Base-by-base conservation (phyloP, 2,329 filamentous ascomycete species). In the Nannizziopsis barbatae region DNA sequence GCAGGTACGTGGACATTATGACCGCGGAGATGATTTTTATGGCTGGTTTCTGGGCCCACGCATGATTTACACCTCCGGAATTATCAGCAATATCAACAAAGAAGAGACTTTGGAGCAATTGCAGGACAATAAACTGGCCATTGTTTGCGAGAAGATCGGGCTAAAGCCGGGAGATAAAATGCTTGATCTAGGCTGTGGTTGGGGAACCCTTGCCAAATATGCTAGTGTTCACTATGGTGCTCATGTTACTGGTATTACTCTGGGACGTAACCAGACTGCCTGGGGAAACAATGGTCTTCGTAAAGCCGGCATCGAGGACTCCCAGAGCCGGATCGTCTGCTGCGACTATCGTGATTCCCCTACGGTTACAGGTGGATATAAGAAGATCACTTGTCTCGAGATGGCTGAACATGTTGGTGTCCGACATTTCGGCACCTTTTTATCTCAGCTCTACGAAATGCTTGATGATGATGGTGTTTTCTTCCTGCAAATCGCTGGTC, bases 391-490 rank as follows among this genome's bases (percentile, higher is more conserved):
- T 58, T 94, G 87, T 68, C 80, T 96, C 48, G 92, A 98, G 71
- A 96, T 96, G 92, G 89, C 87, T 47, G 92, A 96, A 75, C 92
- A 98, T 72, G 92, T 96, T 58, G 92, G 92, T 72, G 85, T 96
- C 52, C 84, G 88, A 56, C 85, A 95, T 71, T 84, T 96, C 62
- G 72, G 74, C 51, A 70, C 72, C 54, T 96, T 98, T 75, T 72
- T 89, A 60, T 79, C 75, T 59, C 90, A 96, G 72, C 84, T 93
- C 50, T 78, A 93, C 67, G 83, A 94, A 62, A 95, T 96, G 88
- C 81, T 96, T 47, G 86, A 95, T 53, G 92, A 96, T 57, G 88
- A 96, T 57, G 92, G 92, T 66, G 79, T 87, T 56, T 94, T 96
- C 75, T 95, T 92, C 78, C 76, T 96, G 52, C 92, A 96, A 70